Percentiles rank a stretch among this genome's conserved stretches.
These are phyloP conservation scores for Hysterium pulicare DNA, from an alignment of 2,329 filamentous ascomycete genomes.

Conservation along the genomic window DNA sequence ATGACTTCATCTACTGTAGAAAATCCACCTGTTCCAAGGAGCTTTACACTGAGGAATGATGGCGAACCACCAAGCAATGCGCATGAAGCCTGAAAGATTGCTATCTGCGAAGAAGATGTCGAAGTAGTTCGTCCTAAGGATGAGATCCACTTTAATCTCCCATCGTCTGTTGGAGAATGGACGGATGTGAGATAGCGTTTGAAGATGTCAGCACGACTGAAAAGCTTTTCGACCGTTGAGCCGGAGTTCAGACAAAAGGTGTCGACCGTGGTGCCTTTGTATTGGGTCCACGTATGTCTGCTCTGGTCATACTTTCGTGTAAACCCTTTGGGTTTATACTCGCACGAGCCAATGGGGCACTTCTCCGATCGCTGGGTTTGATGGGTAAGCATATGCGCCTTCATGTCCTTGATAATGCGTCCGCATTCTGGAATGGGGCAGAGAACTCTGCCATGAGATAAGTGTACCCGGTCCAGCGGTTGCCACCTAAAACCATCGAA, in stretches of 20 bases:
- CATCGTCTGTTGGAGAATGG: too few species aligned
- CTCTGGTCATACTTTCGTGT: slow-evolving; percentile 97
- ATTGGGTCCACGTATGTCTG: slow-evolving; percentile 87
- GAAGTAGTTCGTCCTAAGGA: too few species aligned
- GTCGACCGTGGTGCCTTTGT: slow-evolving; percentile 96
- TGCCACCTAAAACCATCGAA: slow-evolving; percentile 54
- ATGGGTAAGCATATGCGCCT: slow-evolving; percentile 93
- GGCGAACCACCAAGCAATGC: too few species aligned
- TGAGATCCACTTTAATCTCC: too few species aligned
- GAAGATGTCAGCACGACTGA: slow-evolving; percentile 93
- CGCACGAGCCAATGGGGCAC: slow-evolving; percentile 87
- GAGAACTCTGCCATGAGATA: slow-evolving; percentile 62
- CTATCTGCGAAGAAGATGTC: too few species aligned
- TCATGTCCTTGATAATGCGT: slow-evolving; percentile 83
- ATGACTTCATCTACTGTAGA: slow-evolving; percentile 38
- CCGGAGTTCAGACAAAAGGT: slow-evolving; percentile 90
- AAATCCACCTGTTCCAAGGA: slow-evolving; percentile 36
- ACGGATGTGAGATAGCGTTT: slow-evolving; percentile 89
- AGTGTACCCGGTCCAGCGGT: slow-evolving; percentile 69
- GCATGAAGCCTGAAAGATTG: too few species aligned
- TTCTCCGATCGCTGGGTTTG: slow-evolving; percentile 89
- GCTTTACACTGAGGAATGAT: slow-evolving; percentile 31
- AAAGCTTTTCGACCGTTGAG: slow-evolving; percentile 86
- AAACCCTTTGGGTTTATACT: slow-evolving; percentile 90
- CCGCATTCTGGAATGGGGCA: slow-evolving; percentile 84